A percentile compares a stretch with the other conserved stretches of the same genome.
Conservation (phyloP, 2,329 filamentous ascomycete species). For the Ophiostoma montium region DNA sequence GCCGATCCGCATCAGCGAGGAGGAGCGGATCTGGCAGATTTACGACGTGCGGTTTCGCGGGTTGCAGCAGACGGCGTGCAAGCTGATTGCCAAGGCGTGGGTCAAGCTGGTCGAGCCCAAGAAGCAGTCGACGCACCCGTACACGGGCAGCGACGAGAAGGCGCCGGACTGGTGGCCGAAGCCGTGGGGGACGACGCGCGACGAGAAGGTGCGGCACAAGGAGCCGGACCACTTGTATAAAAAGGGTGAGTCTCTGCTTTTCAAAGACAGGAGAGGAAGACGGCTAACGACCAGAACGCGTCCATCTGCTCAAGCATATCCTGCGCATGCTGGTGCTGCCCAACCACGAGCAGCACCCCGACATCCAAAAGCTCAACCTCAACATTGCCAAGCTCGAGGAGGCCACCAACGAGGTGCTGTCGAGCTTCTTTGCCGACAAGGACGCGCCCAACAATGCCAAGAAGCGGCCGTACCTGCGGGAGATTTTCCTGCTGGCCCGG, state of each 20-base stretch:
- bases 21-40: constrained; percentile 40
- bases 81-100: constrained; percentile 61
- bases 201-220: constrained; percentile 48
- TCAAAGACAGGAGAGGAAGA: neutral
- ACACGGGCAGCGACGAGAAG: constrained; percentile 49
- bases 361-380: constrained; percentile 38
- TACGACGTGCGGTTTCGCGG: constrained; percentile 48
- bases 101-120: constrained; percentile 63
- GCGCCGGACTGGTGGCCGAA: constrained; percentile 55
- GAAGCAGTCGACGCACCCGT: constrained; percentile 63
- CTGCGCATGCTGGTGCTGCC: constrained; percentile 42
- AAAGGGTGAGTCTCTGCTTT: constrained; percentile 34
- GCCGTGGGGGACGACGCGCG: constrained; percentile 33
- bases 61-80: constrained; percentile 58
- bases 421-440: constrained; percentile 43
- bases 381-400: constrained; percentile 43
- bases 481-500: constrained; percentile 47
- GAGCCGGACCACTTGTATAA: constrained; percentile 63
- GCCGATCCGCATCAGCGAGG: constrained; percentile 38
- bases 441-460: constrained; percentile 35
- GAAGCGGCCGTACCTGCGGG: constrained; percentile 42
- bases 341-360: constrained; percentile 31
- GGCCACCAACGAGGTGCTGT: constrained; percentile 42
- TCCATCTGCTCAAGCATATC: constrained; percentile 45
- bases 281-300: constrained; percentile 33